These are phyloP conservation scores for Lasiosphaeria ovina DNA, from an alignment of 495 filamentous ascomycete genomes.

Conservation along the genomic window DNA sequence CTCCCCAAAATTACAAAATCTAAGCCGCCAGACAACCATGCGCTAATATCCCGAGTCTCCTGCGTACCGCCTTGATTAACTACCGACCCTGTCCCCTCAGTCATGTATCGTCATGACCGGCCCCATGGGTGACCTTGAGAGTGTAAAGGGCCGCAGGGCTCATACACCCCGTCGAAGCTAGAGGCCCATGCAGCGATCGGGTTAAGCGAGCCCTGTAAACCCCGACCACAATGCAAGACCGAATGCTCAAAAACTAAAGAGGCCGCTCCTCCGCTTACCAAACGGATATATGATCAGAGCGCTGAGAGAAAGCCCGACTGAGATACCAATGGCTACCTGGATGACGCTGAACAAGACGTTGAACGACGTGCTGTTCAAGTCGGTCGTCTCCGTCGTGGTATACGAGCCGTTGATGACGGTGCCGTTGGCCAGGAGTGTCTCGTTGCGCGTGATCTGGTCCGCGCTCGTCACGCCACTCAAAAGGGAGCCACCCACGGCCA, in stretches of 20 bases:
- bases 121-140: no score
- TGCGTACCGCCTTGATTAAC: no score
- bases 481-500: slow-evolving; percentile 80
- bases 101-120: no score
- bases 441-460: slow-evolving; percentile 65
- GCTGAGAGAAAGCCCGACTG: slow-evolving; percentile 84
- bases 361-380: slow-evolving; percentile 67
- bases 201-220: no score
- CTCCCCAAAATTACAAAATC: no score
- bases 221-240: no score
- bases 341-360: slow-evolving; percentile 86
- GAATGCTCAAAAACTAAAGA: slow-evolving; percentile 76
- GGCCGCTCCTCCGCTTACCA: slow-evolving; percentile 83
- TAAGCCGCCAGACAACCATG: no score
- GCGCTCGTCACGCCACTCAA: slow-evolving; percentile 83
- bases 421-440: slow-evolving; percentile 30
- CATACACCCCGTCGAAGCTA: no score
- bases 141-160: no score
- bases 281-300: slow-evolving; percentile 86
- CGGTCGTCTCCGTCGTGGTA: slow-evolving; percentile 12
- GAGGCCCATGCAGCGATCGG: no score
- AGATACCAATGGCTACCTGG: slow-evolving; percentile 89
- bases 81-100: no score
- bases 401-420: slow-evolving; percentile 31
- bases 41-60: no score